phyloP scores from a whole-genome alignment of 192 early-diverging fungal species.

The Neocallimastix lanati region DNA sequence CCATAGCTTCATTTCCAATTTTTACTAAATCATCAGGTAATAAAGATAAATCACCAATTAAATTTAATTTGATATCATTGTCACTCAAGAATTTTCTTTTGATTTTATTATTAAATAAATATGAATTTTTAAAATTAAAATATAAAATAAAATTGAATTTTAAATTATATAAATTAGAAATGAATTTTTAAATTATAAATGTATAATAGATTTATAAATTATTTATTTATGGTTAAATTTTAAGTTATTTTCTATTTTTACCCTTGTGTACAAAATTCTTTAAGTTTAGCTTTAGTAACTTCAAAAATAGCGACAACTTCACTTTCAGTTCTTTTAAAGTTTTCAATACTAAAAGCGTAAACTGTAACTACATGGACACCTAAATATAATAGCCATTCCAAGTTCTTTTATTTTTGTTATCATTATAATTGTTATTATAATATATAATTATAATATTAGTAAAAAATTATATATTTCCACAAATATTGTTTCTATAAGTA shows the following conservation, averaged over 20 bases:
- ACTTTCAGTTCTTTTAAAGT: slow-evolving; percentile 65
- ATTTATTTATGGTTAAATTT: no score
- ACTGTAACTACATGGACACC: slow-evolving; percentile 75
- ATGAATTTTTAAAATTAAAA: no score
- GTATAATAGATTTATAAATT: no score
- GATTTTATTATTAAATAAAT: neutral
- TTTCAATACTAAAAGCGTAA: slow-evolving; percentile 96
- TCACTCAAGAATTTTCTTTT: slow-evolving; percentile 50
- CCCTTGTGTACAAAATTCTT: slow-evolving; percentile 52
- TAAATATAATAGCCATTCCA: slow-evolving; percentile 74
- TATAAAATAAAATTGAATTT: no score
- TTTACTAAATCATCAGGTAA: slow-evolving; percentile 44
- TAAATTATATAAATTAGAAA: no score
- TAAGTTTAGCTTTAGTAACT: slow-evolving; percentile 55
- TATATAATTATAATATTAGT: no score
- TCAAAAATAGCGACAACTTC: slow-evolving; percentile 71
- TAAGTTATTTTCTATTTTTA: no score
- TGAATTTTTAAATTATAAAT: no score
- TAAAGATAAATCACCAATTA: slow-evolving; percentile 56
- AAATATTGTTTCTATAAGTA: no score
- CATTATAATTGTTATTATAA: neutral
- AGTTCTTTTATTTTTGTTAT: slow-evolving; percentile 21
- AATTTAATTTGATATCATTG: slow-evolving; percentile 53
- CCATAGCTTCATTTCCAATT: slow-evolving; percentile 38
- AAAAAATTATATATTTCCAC: no score